These are phyloP conservation scores for Calonectria crousiana DNA, from an alignment of 2,329 filamentous ascomycete genomes.

Conservation along the genomic window DNA sequence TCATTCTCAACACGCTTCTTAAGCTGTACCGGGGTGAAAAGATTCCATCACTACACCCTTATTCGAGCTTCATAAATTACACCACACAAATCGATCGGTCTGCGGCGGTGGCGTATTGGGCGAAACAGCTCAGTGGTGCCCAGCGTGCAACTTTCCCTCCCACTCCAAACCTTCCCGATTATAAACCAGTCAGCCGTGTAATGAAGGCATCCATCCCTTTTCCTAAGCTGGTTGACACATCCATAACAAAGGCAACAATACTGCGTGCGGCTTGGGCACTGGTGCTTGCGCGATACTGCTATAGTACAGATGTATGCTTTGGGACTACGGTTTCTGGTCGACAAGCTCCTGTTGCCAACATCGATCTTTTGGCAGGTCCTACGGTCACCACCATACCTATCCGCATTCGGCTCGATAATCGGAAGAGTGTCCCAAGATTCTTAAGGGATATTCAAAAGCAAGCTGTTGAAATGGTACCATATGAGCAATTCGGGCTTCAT, in stretches of 20 bases:
- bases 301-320: conserved; percentile 53
- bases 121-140: conserved; percentile 33
- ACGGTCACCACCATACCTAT: conserved; percentile 58
- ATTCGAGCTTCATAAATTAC: conserved; percentile 15
- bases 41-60: not conserved
- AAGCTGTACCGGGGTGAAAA: not conserved
- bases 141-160: conserved; percentile 54
- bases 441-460: conserved; percentile 30
- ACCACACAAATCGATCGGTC: not conserved
- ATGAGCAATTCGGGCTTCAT: conserved; percentile 36
- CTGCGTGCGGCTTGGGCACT: conserved; percentile 60
- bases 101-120: not conserved
- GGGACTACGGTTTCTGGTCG: conserved; percentile 58
- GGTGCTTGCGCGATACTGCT: conserved; percentile 62
- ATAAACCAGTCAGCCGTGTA: conserved; percentile 61
- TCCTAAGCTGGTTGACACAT: not conserved
- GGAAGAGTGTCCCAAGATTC: conserved; percentile 15
- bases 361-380: conserved; percentile 37
- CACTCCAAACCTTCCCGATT: conserved; percentile 56
- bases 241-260: conserved; percentile 27
- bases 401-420: conserved; percentile 50
- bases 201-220: not conserved
- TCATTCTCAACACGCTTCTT: not conserved
- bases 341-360: conserved; percentile 32
- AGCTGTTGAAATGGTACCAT: conserved; percentile 30